Base-by-base conservation (phyloP, 306 rosid species). In the Phaseolus lunatus region DNA sequence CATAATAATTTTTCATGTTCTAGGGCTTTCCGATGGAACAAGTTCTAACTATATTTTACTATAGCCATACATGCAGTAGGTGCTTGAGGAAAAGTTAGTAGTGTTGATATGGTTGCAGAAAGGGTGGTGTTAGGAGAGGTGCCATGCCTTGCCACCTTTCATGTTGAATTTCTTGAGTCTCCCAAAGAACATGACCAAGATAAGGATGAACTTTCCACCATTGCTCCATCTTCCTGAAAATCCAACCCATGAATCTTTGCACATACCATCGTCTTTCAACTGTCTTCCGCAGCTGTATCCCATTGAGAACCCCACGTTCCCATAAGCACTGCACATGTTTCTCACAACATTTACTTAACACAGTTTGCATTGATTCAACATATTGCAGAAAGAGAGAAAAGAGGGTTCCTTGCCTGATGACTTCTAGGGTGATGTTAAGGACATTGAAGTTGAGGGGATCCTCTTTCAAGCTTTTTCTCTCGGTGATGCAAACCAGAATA, bases 361-460 rank as follows among this genome's bases (percentile, higher is more conserved):
- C n/a, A n/a, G n/a, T n/a, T n/a, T n/a, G n/a, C 5, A 31, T 31
- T 5, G 6, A 31, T 31, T 31, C 35, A 31, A 31, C 6, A 31
- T 22, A 23, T 23, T 12, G 3, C 4, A 58, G 18, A 16, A 16
- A 48, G 20, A 48, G 9, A 53, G 13, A 3, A 31, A 8, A 15
- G 24, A 61, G 2, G 7, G 5, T 26, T 65, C 7, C 70, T 35
- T 64, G 70, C 71, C 71, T 67, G 20, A 78, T 68, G 0, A 92
- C 94, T 86, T 92, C 98, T 2, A 88, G 1, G 72, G 86, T 76
- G 63, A 94, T 79, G 81, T 77, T 88, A 23, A 92, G 33, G 0
- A 89, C 86, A 35, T 63, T 92, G n/a, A 92, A 91, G 77, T 91
- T 93, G 78, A 94, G 88, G 2, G 93, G 93, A 45, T 92, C 98